Percentiles rank a stretch among this genome's conserved stretches.
phyloP scores from a whole-genome alignment of 129 eudicot species.

The Scalesia atractyloides region DNA sequence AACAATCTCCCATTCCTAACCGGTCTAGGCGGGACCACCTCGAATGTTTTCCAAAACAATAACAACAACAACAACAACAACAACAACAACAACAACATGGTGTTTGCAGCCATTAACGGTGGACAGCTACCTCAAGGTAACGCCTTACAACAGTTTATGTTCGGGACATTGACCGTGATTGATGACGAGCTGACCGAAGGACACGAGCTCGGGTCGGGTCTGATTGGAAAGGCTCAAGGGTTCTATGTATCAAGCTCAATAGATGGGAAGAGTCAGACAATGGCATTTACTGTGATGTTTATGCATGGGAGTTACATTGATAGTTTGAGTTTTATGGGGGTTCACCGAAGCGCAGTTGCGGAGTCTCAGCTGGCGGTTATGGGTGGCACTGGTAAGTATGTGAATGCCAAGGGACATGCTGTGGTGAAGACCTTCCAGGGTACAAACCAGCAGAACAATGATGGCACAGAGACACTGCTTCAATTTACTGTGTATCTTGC shows the following conservation, averaged over 20 bases:
- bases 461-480: constrained; percentile 72
- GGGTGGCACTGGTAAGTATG: constrained; percentile 90
- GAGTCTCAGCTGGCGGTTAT: constrained; percentile 76
- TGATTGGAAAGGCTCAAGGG: constrained; percentile 83
- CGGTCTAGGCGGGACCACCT: constrained; percentile 46
- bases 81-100: constrained; percentile 28
- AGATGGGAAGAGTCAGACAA: constrained; percentile 71
- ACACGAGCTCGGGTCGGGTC: constrained; percentile 61
- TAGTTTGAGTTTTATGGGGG: constrained; percentile 73
- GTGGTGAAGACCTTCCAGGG: constrained; percentile 53
- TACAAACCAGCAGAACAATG: constrained; percentile 50
- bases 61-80: constrained; percentile 22
- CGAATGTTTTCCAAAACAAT: constrained; percentile 36
- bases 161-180: constrained; percentile 75
- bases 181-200: constrained; percentile 84
- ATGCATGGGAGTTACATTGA: constrained; percentile 53
- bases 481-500: constrained; percentile 60
- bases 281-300: constrained; percentile 80
- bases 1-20: constrained; percentile 52
- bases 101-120: constrained; percentile 44
- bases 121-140: constrained; percentile 54
- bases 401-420: constrained; percentile 73
- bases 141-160: constrained; percentile 71
- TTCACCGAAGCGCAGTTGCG: constrained; percentile 61
- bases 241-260: constrained; percentile 62